phyloP scores from a whole-genome alignment of 2,329 filamentous ascomycete genomes.

The Aureobasidium sp. region DNA sequence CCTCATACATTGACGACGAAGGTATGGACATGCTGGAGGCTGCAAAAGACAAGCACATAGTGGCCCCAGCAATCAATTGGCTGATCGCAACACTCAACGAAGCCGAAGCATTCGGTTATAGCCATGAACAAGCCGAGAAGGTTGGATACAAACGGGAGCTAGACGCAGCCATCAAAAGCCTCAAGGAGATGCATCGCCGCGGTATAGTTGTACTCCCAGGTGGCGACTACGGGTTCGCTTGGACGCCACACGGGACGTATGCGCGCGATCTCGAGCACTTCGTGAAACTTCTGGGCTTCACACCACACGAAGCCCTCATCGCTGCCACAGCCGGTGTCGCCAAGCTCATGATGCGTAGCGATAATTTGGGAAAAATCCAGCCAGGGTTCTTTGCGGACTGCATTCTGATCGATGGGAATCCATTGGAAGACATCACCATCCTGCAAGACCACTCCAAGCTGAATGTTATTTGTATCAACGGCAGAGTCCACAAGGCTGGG shows the following conservation, averaged over 20 bases:
- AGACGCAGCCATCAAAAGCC: slow-evolving; percentile 29
- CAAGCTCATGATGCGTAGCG: slow-evolving; percentile 33
- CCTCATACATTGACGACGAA: slow-evolving; percentile 36
- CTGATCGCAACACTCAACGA: slow-evolving; percentile 32
- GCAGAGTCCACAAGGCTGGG: slow-evolving; percentile 35
- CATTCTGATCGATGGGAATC: slow-evolving; percentile 40
- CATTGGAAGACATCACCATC: slow-evolving; percentile 33
- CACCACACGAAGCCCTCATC: slow-evolving; percentile 36
- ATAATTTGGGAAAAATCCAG: slow-evolving; percentile 35
- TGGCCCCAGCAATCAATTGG: slow-evolving; percentile 39
- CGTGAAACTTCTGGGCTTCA: slow-evolving; percentile 37
- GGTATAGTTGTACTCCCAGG: slow-evolving; percentile 40
- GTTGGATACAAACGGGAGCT: slow-evolving; percentile 38
- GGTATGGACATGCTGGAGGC: slow-evolving; percentile 34
- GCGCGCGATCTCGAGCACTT: slow-evolving; percentile 41
- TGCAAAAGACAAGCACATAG: slow-evolving; percentile 31
- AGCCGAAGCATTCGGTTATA: slow-evolving; percentile 34
- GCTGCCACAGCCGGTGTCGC: slow-evolving; percentile 35
- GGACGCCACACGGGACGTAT: slow-evolving; percentile 42
- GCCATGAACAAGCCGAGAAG: slow-evolving; percentile 34
- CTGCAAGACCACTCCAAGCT: slow-evolving; percentile 37
- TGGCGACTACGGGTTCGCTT: slow-evolving; percentile 41
- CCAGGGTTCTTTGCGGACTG: slow-evolving; percentile 37
- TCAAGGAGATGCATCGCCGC: slow-evolving; percentile 38
- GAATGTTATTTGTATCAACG: slow-evolving; percentile 41